Percentiles rank a stretch among this genome's conserved stretches.
phyloP scores from a whole-genome alignment of 768 basidiomycete genomes.

The Tricholoma sp. region DNA sequence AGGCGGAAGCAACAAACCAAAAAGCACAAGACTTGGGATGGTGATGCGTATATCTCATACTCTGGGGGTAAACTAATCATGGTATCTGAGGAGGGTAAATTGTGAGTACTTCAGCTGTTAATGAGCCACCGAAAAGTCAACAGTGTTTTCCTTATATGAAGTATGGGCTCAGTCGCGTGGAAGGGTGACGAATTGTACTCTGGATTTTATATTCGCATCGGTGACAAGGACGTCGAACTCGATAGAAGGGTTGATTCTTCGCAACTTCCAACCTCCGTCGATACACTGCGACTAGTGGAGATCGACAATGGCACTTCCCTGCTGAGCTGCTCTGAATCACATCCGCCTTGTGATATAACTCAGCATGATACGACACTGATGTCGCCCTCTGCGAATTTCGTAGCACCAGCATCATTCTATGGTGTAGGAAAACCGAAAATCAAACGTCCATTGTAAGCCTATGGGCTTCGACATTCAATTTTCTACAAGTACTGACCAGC shows the following conservation, averaged over 20 bases:
- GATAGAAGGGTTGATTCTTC: slow-evolving; percentile 45
- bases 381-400: slow-evolving; percentile 24
- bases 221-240: slow-evolving; percentile 59
- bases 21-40: slow-evolving; percentile 89
- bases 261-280: slow-evolving; percentile 44
- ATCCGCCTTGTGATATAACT: neutral
- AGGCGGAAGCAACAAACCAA: slow-evolving; percentile 72
- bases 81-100: slow-evolving; percentile 65
- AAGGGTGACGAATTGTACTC: slow-evolving; percentile 50
- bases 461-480: neutral
- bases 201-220: slow-evolving; percentile 41
- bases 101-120: slow-evolving; percentile 36
- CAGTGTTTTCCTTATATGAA: slow-evolving; percentile 18
- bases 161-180: slow-evolving; percentile 60
- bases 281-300: neutral
- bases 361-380: neutral
- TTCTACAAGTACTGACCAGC: neutral
- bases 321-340: neutral
- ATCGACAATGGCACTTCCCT: slow-evolving; percentile 2
- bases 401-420: slow-evolving; percentile 63
- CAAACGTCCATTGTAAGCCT: slow-evolving; percentile 45
- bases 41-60: slow-evolving; percentile 59
- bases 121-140: neutral
- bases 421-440: slow-evolving; percentile 34
- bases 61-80: slow-evolving; percentile 49